Conservation (phyloP, 2,329 filamentous ascomycete species). For the Ophiostoma populinum region DNA sequence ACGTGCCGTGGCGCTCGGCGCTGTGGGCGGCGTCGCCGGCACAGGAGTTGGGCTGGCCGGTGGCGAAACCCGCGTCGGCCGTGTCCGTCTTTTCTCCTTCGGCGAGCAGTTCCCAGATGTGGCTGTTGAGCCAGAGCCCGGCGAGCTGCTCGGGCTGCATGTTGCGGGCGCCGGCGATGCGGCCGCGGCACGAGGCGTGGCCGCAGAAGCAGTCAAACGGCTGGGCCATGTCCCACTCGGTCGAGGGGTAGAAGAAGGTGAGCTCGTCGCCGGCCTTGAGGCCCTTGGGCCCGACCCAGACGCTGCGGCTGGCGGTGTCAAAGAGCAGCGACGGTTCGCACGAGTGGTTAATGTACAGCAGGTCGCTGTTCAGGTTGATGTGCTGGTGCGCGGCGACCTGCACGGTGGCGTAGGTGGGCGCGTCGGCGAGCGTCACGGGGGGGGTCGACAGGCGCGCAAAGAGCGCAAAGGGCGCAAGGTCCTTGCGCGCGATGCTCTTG, state of each 20-base stretch:
- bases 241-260: conserved; percentile 61
- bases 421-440: conserved; percentile 35
- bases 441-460: conserved; percentile 51
- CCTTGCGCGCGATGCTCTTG: conserved; percentile 38
- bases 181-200: conserved; percentile 37
- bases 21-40: conserved; percentile 12
- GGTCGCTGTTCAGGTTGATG: conserved; percentile 45
- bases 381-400: conserved; percentile 39
- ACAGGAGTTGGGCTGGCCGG: conserved; percentile 27
- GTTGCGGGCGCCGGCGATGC: conserved; percentile 44
- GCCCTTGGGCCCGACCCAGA: conserved; percentile 40
- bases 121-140: conserved; percentile 43
- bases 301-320: conserved; percentile 36
- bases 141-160: conserved; percentile 37
- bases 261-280: conserved; percentile 39
- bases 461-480: conserved; percentile 42
- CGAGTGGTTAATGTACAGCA: conserved; percentile 52
- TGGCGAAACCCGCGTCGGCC: conserved; percentile 24
- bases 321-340: conserved; percentile 50
- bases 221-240: conserved; percentile 59
- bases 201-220: conserved; percentile 50
- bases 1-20: conserved; percentile 24
- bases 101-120: conserved; percentile 36
- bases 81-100: conserved; percentile 12
- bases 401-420: conserved; percentile 46